Evolutionary conservation across 805 yeast species (phyloP).

Genomic region (Myxozyma udenii): DNA sequence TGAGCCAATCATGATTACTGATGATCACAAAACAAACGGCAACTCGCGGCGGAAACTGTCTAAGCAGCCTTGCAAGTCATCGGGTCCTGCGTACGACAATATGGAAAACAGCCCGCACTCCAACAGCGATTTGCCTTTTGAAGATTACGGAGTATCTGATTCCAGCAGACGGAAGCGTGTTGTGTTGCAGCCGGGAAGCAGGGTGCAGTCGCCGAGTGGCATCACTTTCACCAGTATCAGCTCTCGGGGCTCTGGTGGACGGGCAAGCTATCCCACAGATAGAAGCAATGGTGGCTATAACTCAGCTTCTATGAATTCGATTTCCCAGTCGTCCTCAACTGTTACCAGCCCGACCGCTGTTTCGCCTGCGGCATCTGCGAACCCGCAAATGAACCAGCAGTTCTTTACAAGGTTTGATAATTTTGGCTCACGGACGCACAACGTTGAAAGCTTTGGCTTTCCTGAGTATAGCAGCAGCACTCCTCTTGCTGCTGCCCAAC

Average conservation of each 20-base stretch:
- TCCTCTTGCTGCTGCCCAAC: conserved; percentile 1
- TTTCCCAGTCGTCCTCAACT: background rate
- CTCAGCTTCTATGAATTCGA: background rate
- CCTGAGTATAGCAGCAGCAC: conserved; percentile 25
- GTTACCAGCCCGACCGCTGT: conserved; percentile 1
- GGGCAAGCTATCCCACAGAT: no score
- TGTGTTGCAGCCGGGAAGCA: background rate
- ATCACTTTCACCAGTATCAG: background rate
- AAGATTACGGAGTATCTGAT: conserved; percentile 21
- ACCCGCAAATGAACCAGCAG: background rate
- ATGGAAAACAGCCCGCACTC: conserved; percentile 19
- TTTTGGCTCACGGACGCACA: conserved; percentile 22
- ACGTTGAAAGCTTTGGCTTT: conserved; percentile 26
- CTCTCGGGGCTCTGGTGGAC: background rate
- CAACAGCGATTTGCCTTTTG: conserved; percentile 14
- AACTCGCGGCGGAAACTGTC: conserved; percentile 18
- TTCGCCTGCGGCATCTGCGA: background rate
- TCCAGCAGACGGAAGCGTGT: background rate
- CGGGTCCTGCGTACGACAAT: conserved; percentile 16
- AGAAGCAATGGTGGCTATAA: background rate
- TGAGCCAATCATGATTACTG: conserved; percentile 84
- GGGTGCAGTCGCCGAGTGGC: background rate
- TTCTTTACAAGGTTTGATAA: conserved; percentile 13
- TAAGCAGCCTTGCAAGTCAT: background rate
- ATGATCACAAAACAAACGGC: conserved; percentile 67